phyloP scores from a whole-genome alignment of 139 green algal genomes.

The Yamagishiella unicocca region DNA sequence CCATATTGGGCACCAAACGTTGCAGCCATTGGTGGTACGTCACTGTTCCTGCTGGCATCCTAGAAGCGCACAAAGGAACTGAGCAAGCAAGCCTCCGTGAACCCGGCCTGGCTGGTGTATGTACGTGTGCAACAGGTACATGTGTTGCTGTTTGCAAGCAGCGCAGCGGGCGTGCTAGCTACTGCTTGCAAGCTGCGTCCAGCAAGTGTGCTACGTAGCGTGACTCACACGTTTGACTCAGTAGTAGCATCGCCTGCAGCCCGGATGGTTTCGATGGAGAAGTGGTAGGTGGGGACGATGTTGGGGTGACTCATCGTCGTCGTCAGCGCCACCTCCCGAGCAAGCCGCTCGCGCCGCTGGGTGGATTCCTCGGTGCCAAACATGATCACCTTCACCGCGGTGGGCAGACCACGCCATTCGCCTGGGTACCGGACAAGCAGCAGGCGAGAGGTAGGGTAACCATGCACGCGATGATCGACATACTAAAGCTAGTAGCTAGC shows the following conservation, averaged over 20 bases:
- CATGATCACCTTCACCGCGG: not conserved
- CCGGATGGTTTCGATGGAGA: not conserved
- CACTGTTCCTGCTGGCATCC: too few species aligned
- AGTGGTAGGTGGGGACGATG: slow-evolving; percentile 13
- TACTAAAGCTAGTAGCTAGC: too few species aligned
- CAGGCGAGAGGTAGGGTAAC: too few species aligned
- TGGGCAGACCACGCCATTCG: slow-evolving; percentile 10
- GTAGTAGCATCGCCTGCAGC: not conserved
- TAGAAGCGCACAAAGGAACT: too few species aligned
- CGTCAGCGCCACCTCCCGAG: slow-evolving; percentile 17
- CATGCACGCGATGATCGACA: too few species aligned
- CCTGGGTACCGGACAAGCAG: too few species aligned
- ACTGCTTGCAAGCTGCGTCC: too few species aligned
- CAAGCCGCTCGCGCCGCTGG: too few species aligned
- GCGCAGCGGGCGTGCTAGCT: too few species aligned
- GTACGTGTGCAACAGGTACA: not conserved
- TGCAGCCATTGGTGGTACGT: too few species aligned
- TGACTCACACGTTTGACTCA: not conserved
- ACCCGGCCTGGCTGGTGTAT: not conserved
- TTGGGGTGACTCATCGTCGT: not conserved
- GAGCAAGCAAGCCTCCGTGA: too few species aligned
- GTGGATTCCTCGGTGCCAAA: not conserved
- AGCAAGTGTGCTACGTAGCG: not conserved
- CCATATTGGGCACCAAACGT: too few species aligned
- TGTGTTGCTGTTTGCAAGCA: not conserved